Base-by-base conservation (phyloP, 2,329 filamentous ascomycete species). In the Aspergillus fijiensis region DNA sequence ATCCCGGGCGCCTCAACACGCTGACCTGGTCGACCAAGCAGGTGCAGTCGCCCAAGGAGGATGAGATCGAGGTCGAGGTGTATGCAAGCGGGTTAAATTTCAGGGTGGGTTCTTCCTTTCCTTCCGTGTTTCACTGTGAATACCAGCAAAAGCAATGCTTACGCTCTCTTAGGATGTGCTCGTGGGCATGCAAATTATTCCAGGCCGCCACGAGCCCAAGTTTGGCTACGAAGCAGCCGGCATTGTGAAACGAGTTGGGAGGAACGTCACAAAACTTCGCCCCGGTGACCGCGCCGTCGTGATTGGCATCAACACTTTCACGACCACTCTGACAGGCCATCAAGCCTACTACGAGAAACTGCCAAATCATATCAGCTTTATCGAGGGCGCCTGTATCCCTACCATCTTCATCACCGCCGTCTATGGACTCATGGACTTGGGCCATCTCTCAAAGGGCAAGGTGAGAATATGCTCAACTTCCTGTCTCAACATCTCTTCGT, bases 151-250 rank as follows among this genome's bases (percentile, higher is more conserved):
- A 39, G 49, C 33, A 39, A 5, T 39, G 33, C 6, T n/a, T 21
- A 49, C 11, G 19, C n/a, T 16, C 19, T 5, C 29, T n/a, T n/a
- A 57, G 47, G 45, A 58, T 58, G 55, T 51, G 5, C 14, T 58
- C 23, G 55, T 27, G 11, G 29, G 39, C 3, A 19, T 51, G 16
- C 49, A 21, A 14, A 39, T 45, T 14, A 23, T n/a, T 42, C 12
- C 12, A 23, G 14, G 14, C 27, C 29, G 16, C 16, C 47, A 19
- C 39, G n/a, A n/a, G 25, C 9, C 21, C 42, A 19, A 31, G 2
- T 57, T 71, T 23, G 70, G 71, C 1, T 47, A 60, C 3, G 71
- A 73, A 47, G 59, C 49, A 1, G 57, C 62, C 16, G 71, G 72
- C 2, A 57, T 69, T 39, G 62, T 73, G 4, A 54, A 29, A 1